phyloP scores from a whole-genome alignment of 179 eudicot genomes.

The Heliamphora pulchella region DNA sequence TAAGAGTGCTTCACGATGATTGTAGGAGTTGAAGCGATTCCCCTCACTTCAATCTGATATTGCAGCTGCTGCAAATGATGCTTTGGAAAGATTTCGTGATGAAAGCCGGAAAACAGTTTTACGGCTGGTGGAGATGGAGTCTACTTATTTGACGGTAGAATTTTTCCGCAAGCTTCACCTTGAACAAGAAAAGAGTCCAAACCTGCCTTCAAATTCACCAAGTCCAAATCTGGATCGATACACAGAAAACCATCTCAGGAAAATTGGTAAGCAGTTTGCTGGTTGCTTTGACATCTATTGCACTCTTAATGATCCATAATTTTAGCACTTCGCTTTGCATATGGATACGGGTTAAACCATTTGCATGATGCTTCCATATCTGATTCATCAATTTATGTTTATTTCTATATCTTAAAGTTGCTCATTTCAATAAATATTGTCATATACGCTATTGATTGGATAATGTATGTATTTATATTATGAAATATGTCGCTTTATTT shows the following conservation, averaged over 20 bases:
- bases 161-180: slow-evolving; percentile 82
- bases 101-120: slow-evolving; percentile 81
- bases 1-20: slow-evolving; percentile 17
- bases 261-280: slow-evolving; percentile 49
- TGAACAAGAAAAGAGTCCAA: slow-evolving; percentile 62
- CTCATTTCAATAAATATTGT: background rate
- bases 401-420: background rate
- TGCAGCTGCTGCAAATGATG: slow-evolving; percentile 80
- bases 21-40: slow-evolving; percentile 86
- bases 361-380: background rate
- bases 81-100: slow-evolving; percentile 86
- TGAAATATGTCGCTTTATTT: slow-evolving; percentile 15
- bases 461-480: background rate
- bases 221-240: slow-evolving; percentile 62
- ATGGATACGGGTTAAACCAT: background rate
- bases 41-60: slow-evolving; percentile 91
- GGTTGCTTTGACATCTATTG: slow-evolving; percentile 7
- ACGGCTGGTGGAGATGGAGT: slow-evolving; percentile 96
- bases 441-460: background rate
- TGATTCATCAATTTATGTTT: background rate
- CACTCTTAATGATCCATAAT: background rate
- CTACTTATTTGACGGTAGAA: slow-evolving; percentile 84
- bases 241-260: slow-evolving; percentile 69
- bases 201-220: slow-evolving; percentile 23
- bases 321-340: background rate